A percentile compares a stretch with the other conserved stretches of the same genome.
Evolutionary conservation across 2,329 filamentous ascomycete species (phyloP).

Genomic region (Tolypocladium ovalisporum): DNA sequence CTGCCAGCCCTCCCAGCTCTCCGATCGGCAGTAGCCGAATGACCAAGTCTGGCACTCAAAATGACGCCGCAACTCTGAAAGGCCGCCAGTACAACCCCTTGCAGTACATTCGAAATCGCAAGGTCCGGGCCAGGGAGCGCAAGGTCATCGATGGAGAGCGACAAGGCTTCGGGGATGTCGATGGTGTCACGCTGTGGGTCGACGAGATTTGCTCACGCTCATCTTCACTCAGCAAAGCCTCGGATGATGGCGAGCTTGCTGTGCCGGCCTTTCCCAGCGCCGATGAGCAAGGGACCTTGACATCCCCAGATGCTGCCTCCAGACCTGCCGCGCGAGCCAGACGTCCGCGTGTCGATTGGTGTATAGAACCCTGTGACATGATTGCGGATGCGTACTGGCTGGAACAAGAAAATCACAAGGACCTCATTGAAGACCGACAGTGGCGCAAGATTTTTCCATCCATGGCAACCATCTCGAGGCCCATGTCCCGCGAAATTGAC

Average conservation of each 20-base stretch:
- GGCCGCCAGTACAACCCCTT: constrained; percentile 81
- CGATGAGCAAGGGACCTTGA: constrained; percentile 30
- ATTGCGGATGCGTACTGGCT: constrained; percentile 87
- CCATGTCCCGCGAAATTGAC: constrained; percentile 19
- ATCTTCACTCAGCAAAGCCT: constrained; percentile 13
- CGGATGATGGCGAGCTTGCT: constrained; percentile 10
- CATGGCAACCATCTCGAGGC: constrained; percentile 14
- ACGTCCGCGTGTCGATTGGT: constrained; percentile 75
- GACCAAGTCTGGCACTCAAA: constrained; percentile 15
- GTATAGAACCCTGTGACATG: constrained; percentile 71
- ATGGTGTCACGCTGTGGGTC: constrained; percentile 66
- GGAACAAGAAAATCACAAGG: constrained; percentile 71
- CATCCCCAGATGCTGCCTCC: constrained; percentile 31
- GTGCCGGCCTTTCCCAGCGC: constrained; percentile 37
- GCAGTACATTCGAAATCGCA: constrained; percentile 85
- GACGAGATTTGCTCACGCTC: constrained; percentile 43
- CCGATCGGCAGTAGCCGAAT: constrained; percentile 20
- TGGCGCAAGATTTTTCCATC: constrained; percentile 61
- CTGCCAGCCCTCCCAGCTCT: constrained; percentile 30
- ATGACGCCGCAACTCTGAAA: constrained; percentile 24
- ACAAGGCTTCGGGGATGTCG: constrained; percentile 67
- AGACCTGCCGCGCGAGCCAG: constrained; percentile 46
- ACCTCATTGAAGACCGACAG: constrained; percentile 67
- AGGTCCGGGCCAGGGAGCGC: constrained; percentile 69
- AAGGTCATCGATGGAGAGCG: constrained; percentile 61